A percentile compares a stretch with the other conserved stretches of the same genome.
phyloP scores from a whole-genome alignment of 2,329 filamentous ascomycete genomes.

The Diaporthe citriasiana region DNA sequence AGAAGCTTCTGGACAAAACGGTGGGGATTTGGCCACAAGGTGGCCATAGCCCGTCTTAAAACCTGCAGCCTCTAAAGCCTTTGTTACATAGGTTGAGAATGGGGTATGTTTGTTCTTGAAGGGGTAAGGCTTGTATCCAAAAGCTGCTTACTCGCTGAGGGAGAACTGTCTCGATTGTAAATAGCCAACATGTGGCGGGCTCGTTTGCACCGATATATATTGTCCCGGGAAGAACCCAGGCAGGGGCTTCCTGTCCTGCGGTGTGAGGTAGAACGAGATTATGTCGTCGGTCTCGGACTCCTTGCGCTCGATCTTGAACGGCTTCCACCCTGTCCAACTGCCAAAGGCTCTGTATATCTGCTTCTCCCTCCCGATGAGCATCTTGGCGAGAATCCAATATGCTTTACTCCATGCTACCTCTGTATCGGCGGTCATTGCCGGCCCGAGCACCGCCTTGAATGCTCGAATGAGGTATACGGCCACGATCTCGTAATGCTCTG shows the following conservation, averaged over 20 bases:
- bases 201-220: constrained; percentile 75
- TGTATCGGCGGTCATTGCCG: constrained; percentile 74
- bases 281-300: constrained; percentile 77
- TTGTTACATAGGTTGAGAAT: too few species aligned
- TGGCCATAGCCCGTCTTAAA: too few species aligned
- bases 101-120: too few species aligned
- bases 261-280: constrained; percentile 78
- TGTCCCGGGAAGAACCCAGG: constrained; percentile 78
- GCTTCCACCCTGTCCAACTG: constrained; percentile 77
- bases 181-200: constrained; percentile 69
- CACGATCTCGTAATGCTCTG: constrained; percentile 79
- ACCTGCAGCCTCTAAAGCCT: too few species aligned
- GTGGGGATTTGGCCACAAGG: too few species aligned
- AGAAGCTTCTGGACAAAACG: too few species aligned
- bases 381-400: constrained; percentile 80
- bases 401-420: constrained; percentile 78
- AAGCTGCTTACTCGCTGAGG: too few species aligned
- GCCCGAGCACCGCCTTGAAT: constrained; percentile 76
- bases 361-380: constrained; percentile 77
- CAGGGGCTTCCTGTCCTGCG: constrained; percentile 71
- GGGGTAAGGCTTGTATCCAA: too few species aligned
- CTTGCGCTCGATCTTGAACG: constrained; percentile 76
- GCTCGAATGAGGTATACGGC: constrained; percentile 77
- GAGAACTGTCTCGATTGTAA: constrained; percentile 80
- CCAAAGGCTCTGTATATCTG: constrained; percentile 72